These are phyloP conservation scores for Colletotrichum coccodes DNA, from an alignment of 2,329 filamentous ascomycete species.

Conservation along the genomic window DNA sequence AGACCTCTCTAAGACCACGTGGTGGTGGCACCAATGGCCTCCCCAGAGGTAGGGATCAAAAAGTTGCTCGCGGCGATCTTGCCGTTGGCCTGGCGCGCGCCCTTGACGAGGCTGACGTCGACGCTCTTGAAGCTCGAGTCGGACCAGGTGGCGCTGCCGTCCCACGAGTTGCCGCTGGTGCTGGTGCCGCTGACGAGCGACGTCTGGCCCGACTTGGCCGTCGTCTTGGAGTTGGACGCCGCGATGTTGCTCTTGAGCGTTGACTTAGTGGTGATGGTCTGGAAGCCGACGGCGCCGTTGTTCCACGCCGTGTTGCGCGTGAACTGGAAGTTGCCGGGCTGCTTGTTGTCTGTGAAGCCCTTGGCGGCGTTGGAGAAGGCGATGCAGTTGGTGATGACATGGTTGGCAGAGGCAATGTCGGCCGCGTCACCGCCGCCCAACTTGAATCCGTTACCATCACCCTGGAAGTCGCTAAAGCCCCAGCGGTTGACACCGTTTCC, in stretches of 20 bases:
- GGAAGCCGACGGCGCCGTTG: slow-evolving; percentile 53
- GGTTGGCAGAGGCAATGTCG: slow-evolving; percentile 49
- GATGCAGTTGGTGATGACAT: slow-evolving; percentile 55
- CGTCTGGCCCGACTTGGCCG: slow-evolving; percentile 36
- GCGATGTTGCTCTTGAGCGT: slow-evolving; percentile 52
- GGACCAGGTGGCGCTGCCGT: slow-evolving; percentile 44
- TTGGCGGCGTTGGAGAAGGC: slow-evolving; percentile 55
- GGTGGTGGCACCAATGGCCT: slow-evolving; percentile 51
- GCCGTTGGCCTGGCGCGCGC: slow-evolving; percentile 48
- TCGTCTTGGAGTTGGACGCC: slow-evolving; percentile 40
- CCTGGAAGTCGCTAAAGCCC: slow-evolving; percentile 52
- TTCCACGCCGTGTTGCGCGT: slow-evolving; percentile 57
- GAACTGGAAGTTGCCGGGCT: slow-evolving; percentile 51
- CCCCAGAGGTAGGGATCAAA: slow-evolving; percentile 49
- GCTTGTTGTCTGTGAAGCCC: slow-evolving; percentile 58
- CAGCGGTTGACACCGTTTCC: slow-evolving; percentile 58
- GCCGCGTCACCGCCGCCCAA: slow-evolving; percentile 50
- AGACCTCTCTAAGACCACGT: slow-evolving; percentile 18
- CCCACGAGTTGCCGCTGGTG: slow-evolving; percentile 54
- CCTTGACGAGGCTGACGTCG: slow-evolving; percentile 46
- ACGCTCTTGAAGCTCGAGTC: slow-evolving; percentile 46
- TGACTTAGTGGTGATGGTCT: slow-evolving; percentile 45
- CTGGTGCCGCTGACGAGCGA: slow-evolving; percentile 36
- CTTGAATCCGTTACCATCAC: slow-evolving; percentile 61
- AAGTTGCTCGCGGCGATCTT: slow-evolving; percentile 53